A percentile compares a stretch with the other conserved stretches of the same genome.
These are phyloP conservation scores for Pythium aquatile DNA, from an alignment of 352 stramenopile genomes.

Conservation along the genomic window DNA sequence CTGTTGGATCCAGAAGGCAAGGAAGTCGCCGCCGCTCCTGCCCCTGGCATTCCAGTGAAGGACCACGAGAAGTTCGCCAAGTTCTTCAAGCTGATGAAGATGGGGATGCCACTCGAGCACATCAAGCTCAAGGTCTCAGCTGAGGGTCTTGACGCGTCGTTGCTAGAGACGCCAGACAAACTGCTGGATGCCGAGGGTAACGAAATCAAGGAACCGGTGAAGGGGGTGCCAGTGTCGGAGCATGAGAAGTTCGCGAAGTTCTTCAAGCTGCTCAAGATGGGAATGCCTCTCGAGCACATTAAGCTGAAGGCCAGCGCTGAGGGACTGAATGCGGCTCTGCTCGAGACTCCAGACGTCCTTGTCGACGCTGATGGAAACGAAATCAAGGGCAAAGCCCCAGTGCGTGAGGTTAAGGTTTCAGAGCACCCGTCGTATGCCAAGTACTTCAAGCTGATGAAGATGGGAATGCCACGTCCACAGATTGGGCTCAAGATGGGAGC, in stretches of 20 bases:
- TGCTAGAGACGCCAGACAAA: conserved; percentile 61
- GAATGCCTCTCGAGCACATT: conserved; percentile 82
- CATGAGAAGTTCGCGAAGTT: conserved; percentile 87
- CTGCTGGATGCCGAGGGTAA: conserved; percentile 59
- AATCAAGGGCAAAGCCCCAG: conserved; percentile 28
- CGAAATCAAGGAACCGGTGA: conserved; percentile 32
- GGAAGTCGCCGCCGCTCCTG: conserved; percentile 21
- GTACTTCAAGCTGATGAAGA: conserved; percentile 96
- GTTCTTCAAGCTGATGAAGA: conserved; percentile 94
- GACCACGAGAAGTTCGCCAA: conserved; percentile 92
- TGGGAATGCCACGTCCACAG: conserved; percentile 91
- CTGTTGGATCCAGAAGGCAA: conserved; percentile 53
- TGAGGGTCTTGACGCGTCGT: conserved; percentile 51
- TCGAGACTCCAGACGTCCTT: conserved; percentile 54
- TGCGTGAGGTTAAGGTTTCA: conserved; percentile 39
- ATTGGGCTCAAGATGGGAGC: conserved; percentile 91
- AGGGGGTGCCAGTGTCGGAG: conserved; percentile 44
- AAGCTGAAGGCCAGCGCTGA: conserved; percentile 86
- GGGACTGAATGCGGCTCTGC: conserved; percentile 49
- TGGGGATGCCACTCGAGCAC: conserved; percentile 84
- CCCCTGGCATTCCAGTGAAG: conserved; percentile 49
- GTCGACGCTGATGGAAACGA: conserved; percentile 29
- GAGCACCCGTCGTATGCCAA: conserved; percentile 91
- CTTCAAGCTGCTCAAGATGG: conserved; percentile 93
- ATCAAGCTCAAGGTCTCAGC: conserved; percentile 83